Evolutionary conservation across 1,284 basidiomycete genomes (phyloP).

Genomic region (Marasmius sp.): DNA sequence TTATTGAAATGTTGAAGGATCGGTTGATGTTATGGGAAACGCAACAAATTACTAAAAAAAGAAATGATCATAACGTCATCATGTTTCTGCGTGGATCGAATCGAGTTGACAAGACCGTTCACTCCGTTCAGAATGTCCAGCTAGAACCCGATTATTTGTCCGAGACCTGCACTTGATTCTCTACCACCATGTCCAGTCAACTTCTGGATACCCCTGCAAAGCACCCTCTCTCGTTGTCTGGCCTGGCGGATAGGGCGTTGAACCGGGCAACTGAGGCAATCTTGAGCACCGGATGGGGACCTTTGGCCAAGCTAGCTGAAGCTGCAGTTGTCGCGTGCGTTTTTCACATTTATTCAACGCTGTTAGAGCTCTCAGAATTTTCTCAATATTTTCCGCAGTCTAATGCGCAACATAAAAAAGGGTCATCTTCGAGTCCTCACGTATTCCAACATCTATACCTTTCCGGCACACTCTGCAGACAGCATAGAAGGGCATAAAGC

Average conservation of each 20-base stretch:
- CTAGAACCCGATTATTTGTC: too few species aligned
- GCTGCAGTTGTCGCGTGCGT: conserved; percentile 46
- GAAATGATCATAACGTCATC: too few species aligned
- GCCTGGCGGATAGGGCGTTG: conserved; percentile 41
- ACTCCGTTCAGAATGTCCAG: too few species aligned
- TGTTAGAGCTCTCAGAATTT: background rate
- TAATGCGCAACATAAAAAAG: conserved; percentile 48
- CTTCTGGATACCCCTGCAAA: conserved; percentile 40
- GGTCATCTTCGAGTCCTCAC: conserved; percentile 51
- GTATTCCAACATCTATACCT: conserved; percentile 43
- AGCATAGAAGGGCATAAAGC: conserved; percentile 32
- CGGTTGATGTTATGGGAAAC: too few species aligned
- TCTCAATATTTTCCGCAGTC: conserved; percentile 23
- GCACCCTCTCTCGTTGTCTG: conserved; percentile 41
- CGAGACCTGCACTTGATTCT: conserved; percentile 3
- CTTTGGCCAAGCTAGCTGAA: conserved; percentile 42
- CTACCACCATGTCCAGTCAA: conserved; percentile 36
- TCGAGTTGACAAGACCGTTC: too few species aligned
- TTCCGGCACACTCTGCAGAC: conserved; percentile 32
- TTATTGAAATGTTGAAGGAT: too few species aligned
- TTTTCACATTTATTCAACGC: conserved; percentile 8
- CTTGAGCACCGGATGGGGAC: conserved; percentile 38
- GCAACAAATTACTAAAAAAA: too few species aligned
- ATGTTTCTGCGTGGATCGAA: too few species aligned
- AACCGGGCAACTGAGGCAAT: conserved; percentile 32